Conservation (phyloP, 768 basidiomycete genomes). For the Suillus subluteus region DNA sequence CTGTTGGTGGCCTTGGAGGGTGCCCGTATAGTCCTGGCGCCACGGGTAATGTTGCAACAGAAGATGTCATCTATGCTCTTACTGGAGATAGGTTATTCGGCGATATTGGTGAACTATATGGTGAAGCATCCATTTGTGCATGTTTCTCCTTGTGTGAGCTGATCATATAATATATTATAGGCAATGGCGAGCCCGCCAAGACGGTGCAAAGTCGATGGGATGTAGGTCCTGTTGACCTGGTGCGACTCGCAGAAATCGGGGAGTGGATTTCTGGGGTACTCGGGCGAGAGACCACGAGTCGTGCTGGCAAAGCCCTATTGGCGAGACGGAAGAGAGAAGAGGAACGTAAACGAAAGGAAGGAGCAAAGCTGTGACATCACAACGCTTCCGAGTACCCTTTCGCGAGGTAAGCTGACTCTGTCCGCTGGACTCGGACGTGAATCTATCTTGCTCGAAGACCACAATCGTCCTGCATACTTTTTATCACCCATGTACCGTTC, state of each 20-base stretch:
- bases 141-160: background rate
- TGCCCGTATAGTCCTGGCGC: slow-evolving; percentile 97
- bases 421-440: background rate
- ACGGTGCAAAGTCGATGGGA: slow-evolving; percentile 23
- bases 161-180: background rate
- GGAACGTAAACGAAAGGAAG: slow-evolving; percentile 2
- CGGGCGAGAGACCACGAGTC: slow-evolving; percentile 69
- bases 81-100: slow-evolving; percentile 60
- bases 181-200: background rate
- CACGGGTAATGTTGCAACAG: slow-evolving; percentile 93
- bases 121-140: background rate
- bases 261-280: slow-evolving; percentile 80
- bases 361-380: slow-evolving; percentile 1
- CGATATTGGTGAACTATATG: slow-evolving; percentile 41
- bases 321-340: slow-evolving; percentile 49
- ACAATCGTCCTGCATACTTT: background rate
- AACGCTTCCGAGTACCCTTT: background rate
- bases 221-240: slow-evolving; percentile 55
- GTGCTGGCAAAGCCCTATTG: slow-evolving; percentile 73
- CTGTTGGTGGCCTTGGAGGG: slow-evolving; percentile 89
- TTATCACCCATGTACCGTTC: background rate
- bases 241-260: slow-evolving; percentile 74
- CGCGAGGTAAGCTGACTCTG: background rate
- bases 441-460: background rate
- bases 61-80: slow-evolving; percentile 87